phyloP scores from a whole-genome alignment of 176 grass and related monocot genomes.

The Urochloa ruziziensis region DNA sequence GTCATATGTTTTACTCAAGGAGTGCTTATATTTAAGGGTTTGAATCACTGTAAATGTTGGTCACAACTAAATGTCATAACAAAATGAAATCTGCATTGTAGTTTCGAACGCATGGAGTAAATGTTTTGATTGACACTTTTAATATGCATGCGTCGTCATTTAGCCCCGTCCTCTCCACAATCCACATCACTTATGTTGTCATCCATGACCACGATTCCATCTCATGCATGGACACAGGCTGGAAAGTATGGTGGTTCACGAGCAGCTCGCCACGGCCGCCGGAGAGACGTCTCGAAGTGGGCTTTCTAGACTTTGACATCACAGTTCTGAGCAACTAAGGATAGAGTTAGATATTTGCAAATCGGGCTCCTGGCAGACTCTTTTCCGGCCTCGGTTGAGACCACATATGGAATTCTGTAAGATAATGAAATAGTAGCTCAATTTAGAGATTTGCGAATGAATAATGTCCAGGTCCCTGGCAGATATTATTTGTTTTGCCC shows the following conservation, averaged over 20 bases:
- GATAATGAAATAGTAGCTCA: too few species aligned
- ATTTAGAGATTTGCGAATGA: too few species aligned
- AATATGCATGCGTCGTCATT: neutral
- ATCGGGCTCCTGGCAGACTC: neutral
- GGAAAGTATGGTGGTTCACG: constrained; percentile 29
- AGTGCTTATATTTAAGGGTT: neutral
- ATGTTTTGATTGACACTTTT: neutral
- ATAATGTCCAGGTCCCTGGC: too few species aligned
- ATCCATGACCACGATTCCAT: neutral
- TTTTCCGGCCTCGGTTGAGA: neutral
- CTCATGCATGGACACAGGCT: neutral
- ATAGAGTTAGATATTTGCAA: neutral
- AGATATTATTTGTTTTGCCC: too few species aligned
- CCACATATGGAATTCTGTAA: too few species aligned
- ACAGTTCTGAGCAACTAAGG: neutral
- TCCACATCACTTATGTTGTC: neutral
- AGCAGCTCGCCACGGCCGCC: constrained; percentile 12
- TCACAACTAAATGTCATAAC: neutral
- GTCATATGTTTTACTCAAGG: too few species aligned
- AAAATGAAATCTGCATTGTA: neutral
- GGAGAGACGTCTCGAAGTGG: neutral
- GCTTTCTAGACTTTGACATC: neutral
- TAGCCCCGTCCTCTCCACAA: neutral
- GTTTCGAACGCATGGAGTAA: neutral
- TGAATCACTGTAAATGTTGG: neutral